Conservation (phyloP, 2,329 filamentous ascomycete genomes). For the Coniochaeta hoffmannii region DNA sequence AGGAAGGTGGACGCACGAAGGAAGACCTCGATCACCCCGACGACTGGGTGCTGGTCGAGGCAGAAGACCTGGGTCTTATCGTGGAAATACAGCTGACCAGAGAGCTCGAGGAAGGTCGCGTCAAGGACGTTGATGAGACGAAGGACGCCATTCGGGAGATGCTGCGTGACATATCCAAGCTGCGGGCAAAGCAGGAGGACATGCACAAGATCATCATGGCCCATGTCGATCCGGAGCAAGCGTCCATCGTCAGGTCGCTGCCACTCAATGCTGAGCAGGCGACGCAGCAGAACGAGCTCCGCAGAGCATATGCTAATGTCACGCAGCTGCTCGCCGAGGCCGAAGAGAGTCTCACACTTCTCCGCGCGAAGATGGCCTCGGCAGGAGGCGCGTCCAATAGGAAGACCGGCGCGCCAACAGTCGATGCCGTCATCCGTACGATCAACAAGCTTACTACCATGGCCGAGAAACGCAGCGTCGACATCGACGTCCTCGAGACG, state of each 20-base stretch:
- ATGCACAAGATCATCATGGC: conserved; percentile 68
- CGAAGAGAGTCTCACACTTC: conserved; percentile 71
- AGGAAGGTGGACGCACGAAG: conserved; percentile 47
- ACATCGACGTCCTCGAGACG: conserved; percentile 83
- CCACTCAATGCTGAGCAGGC: conserved; percentile 80
- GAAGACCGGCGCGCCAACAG: conserved; percentile 59
- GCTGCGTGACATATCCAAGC: conserved; percentile 59
- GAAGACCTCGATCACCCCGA: conserved; percentile 63
- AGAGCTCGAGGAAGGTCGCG: conserved; percentile 58
- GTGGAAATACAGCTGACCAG: conserved; percentile 56
- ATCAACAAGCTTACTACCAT: conserved; percentile 89
- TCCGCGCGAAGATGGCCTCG: conserved; percentile 69
- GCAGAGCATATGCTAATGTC: conserved; percentile 66
- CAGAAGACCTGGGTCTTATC: conserved; percentile 58
- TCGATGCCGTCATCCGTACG: conserved; percentile 77
- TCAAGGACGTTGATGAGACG: conserved; percentile 62
- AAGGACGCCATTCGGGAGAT: conserved; percentile 62
- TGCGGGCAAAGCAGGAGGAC: conserved; percentile 70
- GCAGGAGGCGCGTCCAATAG: conserved; percentile 42
- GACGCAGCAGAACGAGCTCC: conserved; percentile 75
- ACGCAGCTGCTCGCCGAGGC: conserved; percentile 68
- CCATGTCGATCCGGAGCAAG: conserved; percentile 59
- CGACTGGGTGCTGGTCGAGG: conserved; percentile 69
- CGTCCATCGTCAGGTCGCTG: conserved; percentile 57
- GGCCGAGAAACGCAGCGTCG: conserved; percentile 83